phyloP scores from a whole-genome alignment of 768 basidiomycete genomes.

The Termitomyces sp. region DNA sequence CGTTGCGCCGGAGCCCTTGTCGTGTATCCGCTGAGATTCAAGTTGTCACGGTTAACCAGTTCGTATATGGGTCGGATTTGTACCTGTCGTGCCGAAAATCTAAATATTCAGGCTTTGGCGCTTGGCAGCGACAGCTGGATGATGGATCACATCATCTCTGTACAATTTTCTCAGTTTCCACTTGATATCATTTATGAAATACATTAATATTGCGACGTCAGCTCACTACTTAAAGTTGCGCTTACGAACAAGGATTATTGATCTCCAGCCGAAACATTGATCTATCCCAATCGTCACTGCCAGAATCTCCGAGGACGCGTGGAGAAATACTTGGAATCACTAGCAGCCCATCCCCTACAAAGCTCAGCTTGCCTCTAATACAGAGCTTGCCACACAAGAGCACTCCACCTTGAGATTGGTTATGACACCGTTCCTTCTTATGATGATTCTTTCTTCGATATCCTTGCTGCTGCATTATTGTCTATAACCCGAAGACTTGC shows the following conservation, averaged over 20 bases:
- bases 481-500: neutral
- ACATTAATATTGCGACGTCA: neutral
- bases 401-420: neutral
- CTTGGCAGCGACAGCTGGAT: too few relatives aligned
- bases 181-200: neutral
- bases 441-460: neutral
- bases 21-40: too few relatives aligned
- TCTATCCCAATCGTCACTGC: neutral
- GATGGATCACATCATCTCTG: too few relatives aligned
- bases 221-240: neutral
- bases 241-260: neutral
- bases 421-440: neutral
- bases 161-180: neutral
- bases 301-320: neutral
- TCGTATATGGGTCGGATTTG: too few relatives aligned
- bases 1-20: too few relatives aligned
- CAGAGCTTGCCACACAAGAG: neutral
- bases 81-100: too few relatives aligned
- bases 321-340: neutral
- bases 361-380: too few relatives aligned
- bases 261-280: neutral
- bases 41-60: too few relatives aligned
- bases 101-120: too few relatives aligned
- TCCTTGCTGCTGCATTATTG: neutral
- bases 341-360: neutral